Base-by-base conservation (phyloP, 441 rosid genomes). In the Lepidium campestre region DNA sequence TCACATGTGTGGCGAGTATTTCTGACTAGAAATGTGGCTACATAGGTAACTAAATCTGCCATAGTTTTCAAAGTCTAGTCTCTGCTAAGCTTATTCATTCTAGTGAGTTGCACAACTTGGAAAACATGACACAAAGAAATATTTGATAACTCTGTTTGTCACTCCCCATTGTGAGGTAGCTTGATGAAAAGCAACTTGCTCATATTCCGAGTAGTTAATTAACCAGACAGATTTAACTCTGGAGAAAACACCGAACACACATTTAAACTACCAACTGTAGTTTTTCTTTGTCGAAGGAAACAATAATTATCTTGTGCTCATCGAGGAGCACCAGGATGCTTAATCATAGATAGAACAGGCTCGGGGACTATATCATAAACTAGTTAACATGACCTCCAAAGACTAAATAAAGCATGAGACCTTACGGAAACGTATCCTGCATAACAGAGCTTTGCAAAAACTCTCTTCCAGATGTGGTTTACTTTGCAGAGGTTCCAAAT, bases 341-440 rank as follows among this genome's bases (percentile, higher is more conserved):
- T 35, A 47, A 35, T 18, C 19, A 13, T 7, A 40, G 22, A 70
- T 39, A 32, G 27, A 69, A 55, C 52, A 65, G 57, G 36, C 19
- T 15, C 11, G 4, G 7, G 32, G 6, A 50, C 63, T 42, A 44
- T 48, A 59, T 47, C 18, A 37, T 27, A 34, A 11, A 62, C 64
- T 15, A 17, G 32, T 37, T 66, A 70, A 22, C 48, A 57, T 59
- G 36, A 62, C 57, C 31, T 77, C 74, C 46, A 58, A 18, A 34
- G 7, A 54, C 42, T 34, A 23, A 75, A 86, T 73, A 83, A 73
- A 81, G 88, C 83, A 78, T 72, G 82, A 90, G 90, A 94, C 99
- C 99, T 94, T 91, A 89, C 98, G 98, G 83, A 94, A 94, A 76
- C 97, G 93, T 84, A 91, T 76, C 81, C 99, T 91, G 79, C 96